These are phyloP conservation scores for Fusarium circinatum DNA, from an alignment of 2,329 filamentous ascomycete species.

Conservation along the genomic window DNA sequence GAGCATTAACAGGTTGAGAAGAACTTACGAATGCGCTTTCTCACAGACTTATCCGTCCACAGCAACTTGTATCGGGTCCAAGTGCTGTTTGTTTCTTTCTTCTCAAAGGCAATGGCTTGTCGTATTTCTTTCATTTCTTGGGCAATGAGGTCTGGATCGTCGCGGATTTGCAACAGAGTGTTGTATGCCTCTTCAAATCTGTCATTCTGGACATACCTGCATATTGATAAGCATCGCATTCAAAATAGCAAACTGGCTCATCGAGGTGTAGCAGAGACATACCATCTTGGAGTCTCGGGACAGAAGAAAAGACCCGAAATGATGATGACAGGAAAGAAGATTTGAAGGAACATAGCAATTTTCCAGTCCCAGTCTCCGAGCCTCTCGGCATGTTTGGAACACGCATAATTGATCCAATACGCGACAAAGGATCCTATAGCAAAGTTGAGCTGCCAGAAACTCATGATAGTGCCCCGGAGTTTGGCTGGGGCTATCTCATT, in stretches of 20 bases:
- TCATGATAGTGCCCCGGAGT: conserved; percentile 73
- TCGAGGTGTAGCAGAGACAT: conserved; percentile 65
- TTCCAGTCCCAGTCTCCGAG: conserved; percentile 79
- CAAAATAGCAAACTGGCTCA: conserved; percentile 62
- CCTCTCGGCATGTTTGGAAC: conserved; percentile 60
- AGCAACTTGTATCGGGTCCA: conserved; percentile 2
- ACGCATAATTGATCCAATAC: conserved; percentile 69
- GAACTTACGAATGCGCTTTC: conserved; percentile 1
- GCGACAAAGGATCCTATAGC: conserved; percentile 64
- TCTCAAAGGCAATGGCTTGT: background rate
- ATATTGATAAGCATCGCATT: background rate
- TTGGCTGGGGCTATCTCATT: conserved; percentile 71
- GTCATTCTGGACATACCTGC: conserved; percentile 54
- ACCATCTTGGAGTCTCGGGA: conserved; percentile 75
- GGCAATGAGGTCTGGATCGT: background rate
- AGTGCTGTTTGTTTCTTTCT: background rate
- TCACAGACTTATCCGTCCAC: conserved; percentile 3
- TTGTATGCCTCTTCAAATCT: background rate
- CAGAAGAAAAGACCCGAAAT: conserved; percentile 70
- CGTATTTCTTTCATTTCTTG: background rate
- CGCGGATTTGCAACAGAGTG: background rate
- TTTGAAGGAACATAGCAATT: conserved; percentile 76
- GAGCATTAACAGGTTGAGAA: background rate
- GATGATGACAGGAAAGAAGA: conserved; percentile 71
- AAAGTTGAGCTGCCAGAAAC: conserved; percentile 73